Evolutionary conservation across 2,329 filamentous ascomycete species (phyloP).

Genomic region (Thielaviopsis populi): DNA sequence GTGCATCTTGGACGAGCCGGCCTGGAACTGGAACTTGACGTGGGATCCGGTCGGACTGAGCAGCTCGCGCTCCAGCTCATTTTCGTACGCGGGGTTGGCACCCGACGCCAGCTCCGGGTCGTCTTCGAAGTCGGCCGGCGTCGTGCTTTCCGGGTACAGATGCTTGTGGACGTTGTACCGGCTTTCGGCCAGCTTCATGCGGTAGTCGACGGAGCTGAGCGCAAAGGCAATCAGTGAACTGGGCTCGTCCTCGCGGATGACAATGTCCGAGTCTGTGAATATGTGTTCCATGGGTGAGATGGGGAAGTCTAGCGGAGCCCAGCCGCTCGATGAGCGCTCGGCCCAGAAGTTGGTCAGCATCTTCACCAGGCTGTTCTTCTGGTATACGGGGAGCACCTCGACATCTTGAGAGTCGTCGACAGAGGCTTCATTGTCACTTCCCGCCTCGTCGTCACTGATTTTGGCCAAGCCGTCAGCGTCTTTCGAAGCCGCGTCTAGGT

Average conservation of each 20-base stretch:
- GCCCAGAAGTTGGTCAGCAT: conserved; percentile 98
- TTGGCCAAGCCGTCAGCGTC: conserved; percentile 30
- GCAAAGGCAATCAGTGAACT: conserved; percentile 92
- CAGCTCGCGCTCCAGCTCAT: conserved; percentile 65
- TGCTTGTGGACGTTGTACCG: conserved; percentile 18
- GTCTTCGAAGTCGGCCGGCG: conserved; percentile 11
- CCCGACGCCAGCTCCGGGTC: conserved; percentile 12
- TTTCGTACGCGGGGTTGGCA: conserved; percentile 40
- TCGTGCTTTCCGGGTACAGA: background rate
- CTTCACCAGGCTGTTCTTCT: conserved; percentile 86
- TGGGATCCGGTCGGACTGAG: conserved; percentile 78
- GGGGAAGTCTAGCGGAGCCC: conserved; percentile 84
- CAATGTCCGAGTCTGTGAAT: conserved; percentile 91
- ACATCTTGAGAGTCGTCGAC: conserved; percentile 35
- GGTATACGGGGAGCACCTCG: conserved; percentile 75
- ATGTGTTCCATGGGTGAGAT: conserved; percentile 80
- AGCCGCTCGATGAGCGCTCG: conserved; percentile 88
- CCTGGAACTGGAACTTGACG: conserved; percentile 87
- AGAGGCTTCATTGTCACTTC: conserved; percentile 58
- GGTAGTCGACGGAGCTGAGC: conserved; percentile 75
- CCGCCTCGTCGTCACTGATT: conserved; percentile 54
- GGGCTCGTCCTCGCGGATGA: conserved; percentile 92
- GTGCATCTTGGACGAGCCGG: conserved; percentile 84
- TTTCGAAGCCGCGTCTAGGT: conserved; percentile 20
- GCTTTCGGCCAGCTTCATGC: conserved; percentile 58